Evolutionary conservation across 164 flowering plant species (phyloP).

Genomic region (Magnolia kwangsiensis): DNA sequence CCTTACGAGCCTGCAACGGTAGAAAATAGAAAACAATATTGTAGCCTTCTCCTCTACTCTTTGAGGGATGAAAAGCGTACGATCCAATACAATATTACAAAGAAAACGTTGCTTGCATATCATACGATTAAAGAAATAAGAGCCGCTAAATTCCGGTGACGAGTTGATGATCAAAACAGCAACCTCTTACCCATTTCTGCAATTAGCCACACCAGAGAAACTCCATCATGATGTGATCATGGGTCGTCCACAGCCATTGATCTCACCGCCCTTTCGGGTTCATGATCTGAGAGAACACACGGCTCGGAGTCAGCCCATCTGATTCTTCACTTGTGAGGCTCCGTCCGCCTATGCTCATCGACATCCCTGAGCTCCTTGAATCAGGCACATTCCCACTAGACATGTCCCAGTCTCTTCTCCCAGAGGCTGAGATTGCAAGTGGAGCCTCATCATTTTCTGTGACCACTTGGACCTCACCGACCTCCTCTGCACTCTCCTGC

Average conservation of each 20-base stretch:
- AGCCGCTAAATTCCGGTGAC: too few relatives aligned
- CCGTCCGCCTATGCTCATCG: constrained; percentile 78
- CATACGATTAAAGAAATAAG: too few relatives aligned
- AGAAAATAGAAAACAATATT: too few relatives aligned
- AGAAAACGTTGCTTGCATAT: too few relatives aligned
- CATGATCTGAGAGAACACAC: constrained; percentile 89
- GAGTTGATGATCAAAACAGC: too few relatives aligned
- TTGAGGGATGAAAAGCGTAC: too few relatives aligned
- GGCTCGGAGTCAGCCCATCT: constrained; percentile 78
- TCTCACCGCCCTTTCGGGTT: constrained; percentile 79
- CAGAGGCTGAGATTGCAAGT: not conserved
- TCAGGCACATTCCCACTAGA: constrained; percentile 13
- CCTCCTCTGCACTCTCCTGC: constrained; percentile 38
- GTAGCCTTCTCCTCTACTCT: too few relatives aligned
- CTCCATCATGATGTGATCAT: not conserved
- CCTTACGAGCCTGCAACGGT: too few relatives aligned
- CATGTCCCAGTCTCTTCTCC: constrained; percentile 2
- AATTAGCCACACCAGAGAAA: not conserved
- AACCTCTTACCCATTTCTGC: not conserved
- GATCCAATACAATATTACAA: too few relatives aligned
- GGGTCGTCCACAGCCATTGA: not conserved
- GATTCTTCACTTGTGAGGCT: constrained; percentile 83
- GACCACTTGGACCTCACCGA: constrained; percentile 6
- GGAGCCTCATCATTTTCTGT: constrained; percentile 22
- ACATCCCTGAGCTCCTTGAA: constrained; percentile 77